Percentiles rank a stretch among this genome's conserved stretches.
Evolutionary conservation across 257 asterid species (phyloP).

Genomic region (Solanum pennellii): DNA sequence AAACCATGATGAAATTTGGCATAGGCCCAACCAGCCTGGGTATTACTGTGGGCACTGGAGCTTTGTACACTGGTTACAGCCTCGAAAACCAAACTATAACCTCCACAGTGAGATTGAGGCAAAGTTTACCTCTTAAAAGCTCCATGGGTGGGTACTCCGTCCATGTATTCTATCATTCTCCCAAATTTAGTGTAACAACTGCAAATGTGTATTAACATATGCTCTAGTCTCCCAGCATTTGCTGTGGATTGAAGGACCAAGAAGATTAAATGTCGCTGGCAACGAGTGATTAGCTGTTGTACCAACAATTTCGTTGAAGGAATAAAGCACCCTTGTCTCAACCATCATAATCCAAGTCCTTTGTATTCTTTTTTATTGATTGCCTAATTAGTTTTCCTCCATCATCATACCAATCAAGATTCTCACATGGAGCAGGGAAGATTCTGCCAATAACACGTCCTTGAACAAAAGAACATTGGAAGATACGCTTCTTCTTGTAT

Average conservation of each 20-base stretch:
- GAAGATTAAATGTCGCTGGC: background rate
- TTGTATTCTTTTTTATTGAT: slow-evolving; percentile 18
- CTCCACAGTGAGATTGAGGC: background rate
- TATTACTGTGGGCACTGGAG: background rate
- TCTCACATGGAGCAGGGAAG: slow-evolving; percentile 71
- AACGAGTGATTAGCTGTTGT: background rate
- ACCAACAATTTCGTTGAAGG: background rate
- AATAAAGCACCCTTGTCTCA: background rate
- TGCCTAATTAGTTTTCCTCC: slow-evolving; percentile 41
- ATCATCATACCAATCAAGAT: slow-evolving; percentile 70
- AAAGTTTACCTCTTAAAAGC: background rate
- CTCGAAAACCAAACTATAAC: background rate
- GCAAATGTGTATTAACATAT: background rate
- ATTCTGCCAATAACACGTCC: slow-evolving; percentile 77
- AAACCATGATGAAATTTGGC: background rate
- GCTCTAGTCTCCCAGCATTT: background rate
- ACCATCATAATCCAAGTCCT: slow-evolving; percentile 30
- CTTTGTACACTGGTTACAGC: background rate
- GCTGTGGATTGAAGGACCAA: background rate
- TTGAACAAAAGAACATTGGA: slow-evolving; percentile 77
- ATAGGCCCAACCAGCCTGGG: background rate
- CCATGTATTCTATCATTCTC: background rate
- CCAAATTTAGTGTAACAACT: background rate
- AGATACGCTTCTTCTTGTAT: slow-evolving; percentile 79
- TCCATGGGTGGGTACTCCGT: background rate